Percentiles rank a stretch among this genome's conserved stretches.
phyloP scores from a whole-genome alignment of 176 grass and related monocot genomes.

The Leersia perrieri region DNA sequence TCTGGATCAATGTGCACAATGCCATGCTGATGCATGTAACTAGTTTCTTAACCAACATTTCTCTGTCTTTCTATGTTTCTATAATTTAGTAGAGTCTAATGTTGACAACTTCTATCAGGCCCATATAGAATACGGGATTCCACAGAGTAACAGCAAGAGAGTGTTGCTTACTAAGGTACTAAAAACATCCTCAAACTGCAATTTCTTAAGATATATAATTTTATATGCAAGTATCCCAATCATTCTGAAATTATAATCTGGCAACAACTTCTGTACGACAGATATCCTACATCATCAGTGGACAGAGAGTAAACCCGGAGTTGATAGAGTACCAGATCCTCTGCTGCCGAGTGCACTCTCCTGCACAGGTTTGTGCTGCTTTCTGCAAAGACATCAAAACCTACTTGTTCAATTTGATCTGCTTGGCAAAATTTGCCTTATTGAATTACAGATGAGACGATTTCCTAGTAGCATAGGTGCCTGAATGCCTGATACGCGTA shows the following conservation, averaged over 20 bases:
- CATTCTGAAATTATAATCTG: neutral
- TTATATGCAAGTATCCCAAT: neutral
- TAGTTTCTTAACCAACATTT: conserved; percentile 20
- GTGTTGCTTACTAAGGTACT: conserved; percentile 74
- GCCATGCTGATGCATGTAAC: conserved; percentile 99
- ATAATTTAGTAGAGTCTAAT: neutral
- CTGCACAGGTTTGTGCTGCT: conserved; percentile 54
- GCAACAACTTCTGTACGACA: conserved; percentile 12
- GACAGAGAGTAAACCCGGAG: conserved; percentile 67
- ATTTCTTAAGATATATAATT: neutral
- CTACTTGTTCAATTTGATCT: neutral
- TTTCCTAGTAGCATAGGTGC: neutral
- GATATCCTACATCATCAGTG: conserved; percentile 66
- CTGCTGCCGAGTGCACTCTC: conserved; percentile 58
- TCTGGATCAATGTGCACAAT: conserved; percentile 97
- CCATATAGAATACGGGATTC: conserved; percentile 71
- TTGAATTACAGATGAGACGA: neutral
- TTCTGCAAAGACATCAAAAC: neutral
- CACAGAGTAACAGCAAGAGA: conserved; percentile 64
- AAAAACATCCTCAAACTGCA: neutral
- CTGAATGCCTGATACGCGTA: neutral
- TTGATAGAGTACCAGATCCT: conserved; percentile 73
- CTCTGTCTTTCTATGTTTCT: neutral
- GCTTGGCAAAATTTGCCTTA: neutral
- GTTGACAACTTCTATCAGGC: conserved; percentile 44